Base-by-base conservation (phyloP, 1,284 basidiomycete genomes). In the Cerrena zonata region DNA sequence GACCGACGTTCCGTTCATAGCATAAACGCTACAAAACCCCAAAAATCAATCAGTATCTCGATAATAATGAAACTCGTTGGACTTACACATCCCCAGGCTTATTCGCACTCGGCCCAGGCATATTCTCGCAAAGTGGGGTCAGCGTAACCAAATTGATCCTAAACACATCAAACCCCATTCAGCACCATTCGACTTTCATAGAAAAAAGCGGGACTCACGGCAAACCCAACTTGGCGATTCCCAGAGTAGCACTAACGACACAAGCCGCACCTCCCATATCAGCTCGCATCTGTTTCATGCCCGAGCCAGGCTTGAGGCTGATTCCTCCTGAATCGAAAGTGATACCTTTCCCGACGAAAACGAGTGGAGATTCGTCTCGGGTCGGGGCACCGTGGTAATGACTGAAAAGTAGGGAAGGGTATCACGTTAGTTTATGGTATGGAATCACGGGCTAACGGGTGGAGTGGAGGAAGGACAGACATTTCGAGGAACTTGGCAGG, bases 271-370 rank as follows among this genome's bases (percentile, higher is more conserved):
- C 90, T 54, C 89, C 90, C 89, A 91, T 91, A 60, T 91, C 89
- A 2, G 78, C 87, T 40, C 86, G 78, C 89, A 90, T 91, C 3
- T 81, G 67, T 64, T 89, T 88, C 86, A 90, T 89, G 50, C 70
- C 77, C 82, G 78, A 75, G 37, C 77, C 68, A 18, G 86, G 81
- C 71, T 94, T 94, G 66, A 94, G 69, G 53, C 85, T 88, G 66
- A 94, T 94, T 60, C 92, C 92, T 74, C 92, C 92, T 4, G 85
- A 83, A 67, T 94, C 91, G 55, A 91, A 91, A 4, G 89, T 91
- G 63, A 93, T 86, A 51, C 90, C 92, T 61, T 94, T 94, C 42
- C 92, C 92, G 39, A 94, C 89, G 52, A 93, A 78, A 1, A 83
- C 86, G 3, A 92, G 72, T 7, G 88, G 88, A 48, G 75, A 74